Evolutionary conservation across 78 protist genomes (phyloP).

Genomic region (Pelomyxa schiedti): DNA sequence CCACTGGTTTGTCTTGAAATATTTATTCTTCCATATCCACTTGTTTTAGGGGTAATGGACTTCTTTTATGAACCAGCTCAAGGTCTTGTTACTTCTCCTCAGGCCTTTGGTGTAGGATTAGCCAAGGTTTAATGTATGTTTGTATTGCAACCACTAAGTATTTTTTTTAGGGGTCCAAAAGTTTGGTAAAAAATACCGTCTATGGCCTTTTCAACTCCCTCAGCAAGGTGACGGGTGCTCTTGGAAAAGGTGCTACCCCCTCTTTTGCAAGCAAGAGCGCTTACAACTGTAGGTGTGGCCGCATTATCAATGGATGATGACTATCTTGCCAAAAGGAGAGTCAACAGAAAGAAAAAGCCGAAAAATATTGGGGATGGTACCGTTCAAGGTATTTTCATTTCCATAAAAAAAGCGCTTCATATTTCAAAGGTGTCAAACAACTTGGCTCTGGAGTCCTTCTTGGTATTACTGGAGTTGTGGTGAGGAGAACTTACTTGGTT

Average conservation of each 20-base stretch:
- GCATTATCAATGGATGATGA: conserved; percentile 56
- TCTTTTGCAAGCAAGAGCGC: too few species aligned
- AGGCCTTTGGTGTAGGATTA: conserved; percentile 54
- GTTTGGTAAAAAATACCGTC: conserved; percentile 35
- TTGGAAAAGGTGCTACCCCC: too few species aligned
- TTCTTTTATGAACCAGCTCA: conserved; percentile 74
- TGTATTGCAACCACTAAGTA: too few species aligned
- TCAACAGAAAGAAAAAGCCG: conserved; percentile 20
- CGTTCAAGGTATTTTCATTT: too few species aligned
- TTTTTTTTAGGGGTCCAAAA: conserved; percentile 15
- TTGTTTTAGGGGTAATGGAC: conserved; percentile 57
- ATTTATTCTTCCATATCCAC: too few species aligned
- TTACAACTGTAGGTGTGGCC: too few species aligned
- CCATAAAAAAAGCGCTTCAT: too few species aligned
- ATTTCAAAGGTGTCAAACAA: conserved; percentile 13
- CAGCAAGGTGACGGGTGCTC: conserved; percentile 37
- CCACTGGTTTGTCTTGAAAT: too few species aligned
- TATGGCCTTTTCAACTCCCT: conserved; percentile 51
- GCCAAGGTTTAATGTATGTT: too few species aligned
- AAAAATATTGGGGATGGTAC: conserved; percentile 45
- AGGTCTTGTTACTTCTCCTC: conserved; percentile 48
- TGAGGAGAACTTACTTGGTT: background rate
- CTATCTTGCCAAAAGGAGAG: conserved; percentile 21
- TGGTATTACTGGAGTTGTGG: conserved; percentile 74
- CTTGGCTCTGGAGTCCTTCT: conserved; percentile 42